Percentiles rank a stretch among this genome's conserved stretches.
These are phyloP conservation scores for Cordyceps tenuipes DNA, from an alignment of 2,329 filamentous ascomycete genomes.

Conservation along the genomic window DNA sequence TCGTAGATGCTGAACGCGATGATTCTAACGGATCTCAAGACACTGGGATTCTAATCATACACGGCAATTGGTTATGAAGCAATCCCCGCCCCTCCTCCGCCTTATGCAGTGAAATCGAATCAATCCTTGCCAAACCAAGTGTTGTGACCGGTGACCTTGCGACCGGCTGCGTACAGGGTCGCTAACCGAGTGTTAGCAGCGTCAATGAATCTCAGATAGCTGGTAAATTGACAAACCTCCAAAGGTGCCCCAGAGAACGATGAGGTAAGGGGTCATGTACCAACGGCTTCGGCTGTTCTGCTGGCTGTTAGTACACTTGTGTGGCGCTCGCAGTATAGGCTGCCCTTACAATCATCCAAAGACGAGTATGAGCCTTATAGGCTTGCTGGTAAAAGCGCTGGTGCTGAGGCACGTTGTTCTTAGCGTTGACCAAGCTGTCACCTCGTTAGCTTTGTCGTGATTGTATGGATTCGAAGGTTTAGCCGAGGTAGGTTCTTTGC, in stretches of 20 bases:
- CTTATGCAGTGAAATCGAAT: slow-evolving; percentile 10
- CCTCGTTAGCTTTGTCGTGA: slow-evolving; percentile 21
- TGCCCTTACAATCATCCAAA: slow-evolving; percentile 69
- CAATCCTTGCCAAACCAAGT: slow-evolving; percentile 60
- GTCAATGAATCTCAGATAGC: not conserved
- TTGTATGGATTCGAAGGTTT: slow-evolving; percentile 13
- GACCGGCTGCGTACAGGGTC: slow-evolving; percentile 62
- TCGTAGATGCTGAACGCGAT: not conserved
- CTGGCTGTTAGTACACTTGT: slow-evolving; percentile 9
- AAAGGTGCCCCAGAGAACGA: slow-evolving; percentile 53
- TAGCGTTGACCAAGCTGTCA: slow-evolving; percentile 55
- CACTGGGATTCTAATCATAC: slow-evolving; percentile 4
- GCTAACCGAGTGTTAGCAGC: slow-evolving; percentile 28
- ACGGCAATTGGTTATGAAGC: not conserved
- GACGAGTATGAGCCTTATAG: slow-evolving; percentile 57
- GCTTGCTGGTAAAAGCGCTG: slow-evolving; percentile 69
- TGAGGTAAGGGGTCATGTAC: slow-evolving; percentile 61
- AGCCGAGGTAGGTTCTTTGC: slow-evolving; percentile 1
- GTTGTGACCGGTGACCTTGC: slow-evolving; percentile 70
- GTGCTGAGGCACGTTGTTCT: slow-evolving; percentile 68
- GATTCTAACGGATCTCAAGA: not conserved
- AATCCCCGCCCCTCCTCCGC: not conserved
- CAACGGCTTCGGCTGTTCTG: slow-evolving; percentile 57
- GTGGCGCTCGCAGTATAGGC: slow-evolving; percentile 14
- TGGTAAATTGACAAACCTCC: slow-evolving; percentile 41